These are phyloP conservation scores for Citropsis articulata DNA, from an alignment of 345 rosid genomes.

Conservation along the genomic window DNA sequence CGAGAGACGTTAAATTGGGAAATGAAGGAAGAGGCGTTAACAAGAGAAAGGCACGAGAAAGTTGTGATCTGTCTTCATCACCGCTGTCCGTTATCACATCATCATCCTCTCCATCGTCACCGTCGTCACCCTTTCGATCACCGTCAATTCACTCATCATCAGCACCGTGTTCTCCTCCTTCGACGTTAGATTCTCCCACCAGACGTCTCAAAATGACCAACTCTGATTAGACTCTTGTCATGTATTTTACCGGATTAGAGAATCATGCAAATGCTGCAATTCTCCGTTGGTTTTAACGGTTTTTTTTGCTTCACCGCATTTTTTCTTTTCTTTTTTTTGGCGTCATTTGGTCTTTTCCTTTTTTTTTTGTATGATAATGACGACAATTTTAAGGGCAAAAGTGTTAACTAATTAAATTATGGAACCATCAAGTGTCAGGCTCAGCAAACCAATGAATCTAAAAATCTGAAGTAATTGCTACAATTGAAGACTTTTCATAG, in stretches of 20 bases:
- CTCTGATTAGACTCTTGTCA: slow-evolving; percentile 17
- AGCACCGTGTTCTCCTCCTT: slow-evolving; percentile 50
- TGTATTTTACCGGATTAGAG: background rate
- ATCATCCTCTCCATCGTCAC: slow-evolving; percentile 4
- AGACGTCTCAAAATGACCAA: slow-evolving; percentile 44
- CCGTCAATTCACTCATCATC: slow-evolving; percentile 25
- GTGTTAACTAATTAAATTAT: background rate
- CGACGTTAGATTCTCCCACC: slow-evolving; percentile 45
- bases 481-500: background rate
- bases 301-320: slow-evolving; percentile 23
- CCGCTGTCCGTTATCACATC: slow-evolving; percentile 31
- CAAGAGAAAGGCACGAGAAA: slow-evolving; percentile 61
- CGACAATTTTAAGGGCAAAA: background rate
- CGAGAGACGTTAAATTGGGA: slow-evolving; percentile 33
- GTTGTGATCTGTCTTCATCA: slow-evolving; percentile 28
- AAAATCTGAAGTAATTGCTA: too few relatives aligned
- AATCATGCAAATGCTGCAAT: slow-evolving; percentile 8
- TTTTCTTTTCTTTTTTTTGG: background rate
- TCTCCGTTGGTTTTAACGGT: slow-evolving; percentile 34
- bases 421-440: background rate
- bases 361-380: slow-evolving; percentile 4
- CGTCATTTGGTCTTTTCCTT: background rate
- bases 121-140: slow-evolving; percentile 23
- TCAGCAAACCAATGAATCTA: background rate
- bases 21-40: slow-evolving; percentile 18